Conservation (phyloP, 768 basidiomycete genomes). For the Leccinum obscurum region DNA sequence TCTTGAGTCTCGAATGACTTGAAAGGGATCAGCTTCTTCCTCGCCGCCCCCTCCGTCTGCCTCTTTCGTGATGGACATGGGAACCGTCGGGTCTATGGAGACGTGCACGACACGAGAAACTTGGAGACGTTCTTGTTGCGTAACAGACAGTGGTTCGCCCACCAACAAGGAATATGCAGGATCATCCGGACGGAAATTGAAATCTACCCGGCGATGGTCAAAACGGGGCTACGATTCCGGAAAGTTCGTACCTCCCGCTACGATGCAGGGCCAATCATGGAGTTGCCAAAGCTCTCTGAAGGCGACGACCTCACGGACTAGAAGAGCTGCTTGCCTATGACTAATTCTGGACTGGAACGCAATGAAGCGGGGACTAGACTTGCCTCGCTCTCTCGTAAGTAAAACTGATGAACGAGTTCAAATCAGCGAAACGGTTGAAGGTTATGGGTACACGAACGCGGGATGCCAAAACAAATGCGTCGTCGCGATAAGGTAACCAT, state of each 20-base stretch:
- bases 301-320: conserved; percentile 60
- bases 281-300: conserved; percentile 51
- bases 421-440: conserved; percentile 2
- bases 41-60: conserved; percentile 42
- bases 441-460: conserved; percentile 44
- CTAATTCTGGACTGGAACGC: not conserved
- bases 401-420: conserved; percentile 28
- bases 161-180: conserved; percentile 78
- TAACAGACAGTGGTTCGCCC: conserved; percentile 53
- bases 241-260: conserved; percentile 72
- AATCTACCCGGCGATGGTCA: conserved; percentile 52
- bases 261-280: conserved; percentile 71
- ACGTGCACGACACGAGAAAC: conserved; percentile 72
- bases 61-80: conserved; percentile 25
- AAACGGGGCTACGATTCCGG: not conserved
- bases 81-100: conserved; percentile 64
- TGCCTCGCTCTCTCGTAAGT: conserved; percentile 83
- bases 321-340: conserved; percentile 71
- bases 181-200: conserved; percentile 86
- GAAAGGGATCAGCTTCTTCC: conserved; percentile 56
- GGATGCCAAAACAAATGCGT: conserved; percentile 98
- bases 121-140: conserved; percentile 53
- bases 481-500: conserved; percentile 77
- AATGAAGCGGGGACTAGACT: conserved; percentile 21
- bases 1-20: conserved; percentile 74